Conservation (phyloP, 2,329 filamentous ascomycete genomes). For the Penicillium vulpinum region DNA sequence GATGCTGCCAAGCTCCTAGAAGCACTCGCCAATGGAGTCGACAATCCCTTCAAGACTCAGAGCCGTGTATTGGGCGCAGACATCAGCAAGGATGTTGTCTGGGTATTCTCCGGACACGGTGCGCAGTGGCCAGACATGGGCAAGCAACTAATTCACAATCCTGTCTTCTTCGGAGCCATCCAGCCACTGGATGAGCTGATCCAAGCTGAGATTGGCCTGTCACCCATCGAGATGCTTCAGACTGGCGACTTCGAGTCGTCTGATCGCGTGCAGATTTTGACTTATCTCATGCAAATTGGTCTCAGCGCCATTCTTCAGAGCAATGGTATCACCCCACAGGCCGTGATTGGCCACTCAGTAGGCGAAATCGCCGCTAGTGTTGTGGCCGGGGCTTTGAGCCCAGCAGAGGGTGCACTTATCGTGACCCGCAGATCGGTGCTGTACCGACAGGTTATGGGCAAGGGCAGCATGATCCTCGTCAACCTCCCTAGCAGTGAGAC, state of each 20-base stretch:
- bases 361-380: slow-evolving; percentile 46
- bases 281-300: slow-evolving; percentile 38
- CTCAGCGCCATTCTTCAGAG: slow-evolving; percentile 32
- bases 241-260: background rate
- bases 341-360: slow-evolving; percentile 46
- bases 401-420: background rate
- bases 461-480: slow-evolving; percentile 23
- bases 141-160: slow-evolving; percentile 32
- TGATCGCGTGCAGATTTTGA: slow-evolving; percentile 1
- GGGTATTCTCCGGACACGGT: slow-evolving; percentile 47
- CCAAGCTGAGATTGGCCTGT: slow-evolving; percentile 11
- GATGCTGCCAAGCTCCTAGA: slow-evolving; percentile 13
- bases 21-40: slow-evolving; percentile 12
- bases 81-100: slow-evolving; percentile 24
- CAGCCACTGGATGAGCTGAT: slow-evolving; percentile 28
- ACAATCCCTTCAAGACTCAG: background rate
- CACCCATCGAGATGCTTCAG: background rate
- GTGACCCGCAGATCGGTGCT: slow-evolving; percentile 30
- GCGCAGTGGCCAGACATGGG: slow-evolving; percentile 47
- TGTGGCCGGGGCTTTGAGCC: slow-evolving; percentile 18
- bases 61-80: slow-evolving; percentile 18
- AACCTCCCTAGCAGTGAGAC: background rate
- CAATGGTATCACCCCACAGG: slow-evolving; percentile 34
- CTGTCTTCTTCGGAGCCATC: slow-evolving; percentile 22
- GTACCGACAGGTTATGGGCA: slow-evolving; percentile 33